Percentiles rank a stretch among this genome's conserved stretches.
Evolutionary conservation across 176 grass and related monocot species (phyloP).

Genomic region (Oryza longistaminata): DNA sequence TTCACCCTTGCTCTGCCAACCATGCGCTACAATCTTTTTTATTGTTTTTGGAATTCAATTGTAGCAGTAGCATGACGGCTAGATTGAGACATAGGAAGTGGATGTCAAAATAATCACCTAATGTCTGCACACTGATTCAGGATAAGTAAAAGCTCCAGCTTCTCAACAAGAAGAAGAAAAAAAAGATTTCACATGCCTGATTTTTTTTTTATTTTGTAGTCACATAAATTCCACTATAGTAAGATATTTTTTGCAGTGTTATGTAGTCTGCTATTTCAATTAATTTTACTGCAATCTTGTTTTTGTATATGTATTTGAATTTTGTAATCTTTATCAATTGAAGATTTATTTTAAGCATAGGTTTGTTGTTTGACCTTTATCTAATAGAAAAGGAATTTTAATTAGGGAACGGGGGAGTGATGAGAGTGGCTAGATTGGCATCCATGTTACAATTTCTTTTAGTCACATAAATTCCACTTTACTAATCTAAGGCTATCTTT

Average conservation of each 20-base stretch:
- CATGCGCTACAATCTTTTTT: background rate
- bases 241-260: too few species aligned
- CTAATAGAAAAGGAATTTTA: background rate
- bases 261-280: background rate
- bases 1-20: background rate
- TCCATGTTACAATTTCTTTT: too few species aligned
- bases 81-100: background rate
- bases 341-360: background rate
- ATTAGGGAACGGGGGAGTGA: background rate
- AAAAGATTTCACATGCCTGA: too few species aligned
- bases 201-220: background rate
- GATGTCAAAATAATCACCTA: background rate
- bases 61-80: background rate
- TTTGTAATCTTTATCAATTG: background rate
- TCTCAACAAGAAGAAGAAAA: background rate
- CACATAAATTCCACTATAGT: background rate
- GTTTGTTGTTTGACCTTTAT: background rate
- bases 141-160: too few species aligned
- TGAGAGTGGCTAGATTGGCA: too few species aligned
- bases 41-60: background rate
- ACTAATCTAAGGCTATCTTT: too few species aligned
- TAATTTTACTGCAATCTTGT: background rate
- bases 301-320: background rate
- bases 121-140: too few species aligned
- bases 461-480: too few species aligned